Base-by-base conservation (phyloP, 768 basidiomycete species). In the Tulasnella sp. region DNA sequence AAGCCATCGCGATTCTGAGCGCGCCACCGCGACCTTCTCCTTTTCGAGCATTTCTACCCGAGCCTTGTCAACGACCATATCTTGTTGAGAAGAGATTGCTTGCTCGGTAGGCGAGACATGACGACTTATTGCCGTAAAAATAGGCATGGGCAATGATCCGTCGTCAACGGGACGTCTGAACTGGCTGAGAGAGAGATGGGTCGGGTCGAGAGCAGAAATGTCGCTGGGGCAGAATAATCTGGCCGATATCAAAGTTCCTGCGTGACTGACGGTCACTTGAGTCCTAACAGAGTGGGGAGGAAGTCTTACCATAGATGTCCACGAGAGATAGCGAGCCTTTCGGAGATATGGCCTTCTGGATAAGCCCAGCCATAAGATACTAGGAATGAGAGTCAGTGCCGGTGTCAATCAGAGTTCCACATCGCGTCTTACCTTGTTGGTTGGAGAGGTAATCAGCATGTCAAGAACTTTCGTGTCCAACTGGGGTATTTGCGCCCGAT, bases 111-210 rank as follows among this genome's bases (percentile, higher is more conserved):
- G 39, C 29, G 71, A 75, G 5, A 74, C 37, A 29, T 74, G 72
- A 2, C 73, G 72, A 36, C 73, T 72, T 17, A 80, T 74, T 14
- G 76, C 75, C 8, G 77, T 77, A 73, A 80, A 79, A 59, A 80
- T 80, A 11, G 80, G 80, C 19, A 80, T 67, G 0, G 79, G 79
- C 29, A 76, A 39, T 3, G 44, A 11, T 3, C 75, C 78, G 29
- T 75, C 70, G 64, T 78, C 78, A 37, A 76, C 64, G 19, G 75
- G 62, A 14, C 63, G 11, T 12, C 77, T 71, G 44, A 77, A 77
- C 16, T 77, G 75, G 62, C 76, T 70, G 0, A 77, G 75, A 9
- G 78, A 79, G 22, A 79, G 75, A 26, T 76, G 35, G 12, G 69
- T 71, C 7, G 75, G 74, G 67, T 78, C 74, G 36, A 80, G 74